Evolutionary conservation across 257 asterid species (phyloP).

Genomic region (Jacaranda copaia): DNA sequence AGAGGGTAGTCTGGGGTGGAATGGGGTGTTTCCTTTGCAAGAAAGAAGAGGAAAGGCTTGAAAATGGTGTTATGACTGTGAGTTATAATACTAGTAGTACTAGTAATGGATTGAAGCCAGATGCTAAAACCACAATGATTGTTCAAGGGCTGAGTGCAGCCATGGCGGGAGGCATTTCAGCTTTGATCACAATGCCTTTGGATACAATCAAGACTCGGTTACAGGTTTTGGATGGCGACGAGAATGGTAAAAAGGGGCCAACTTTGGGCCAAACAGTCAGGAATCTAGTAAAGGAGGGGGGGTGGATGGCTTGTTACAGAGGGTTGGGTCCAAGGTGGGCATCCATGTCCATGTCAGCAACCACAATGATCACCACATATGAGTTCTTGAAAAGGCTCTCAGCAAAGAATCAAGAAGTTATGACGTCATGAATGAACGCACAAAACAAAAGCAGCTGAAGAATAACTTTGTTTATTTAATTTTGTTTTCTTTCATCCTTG

Average conservation of each 20-base stretch:
- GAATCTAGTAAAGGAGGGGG: conserved; percentile 74
- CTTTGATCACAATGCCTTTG: conserved; percentile 78
- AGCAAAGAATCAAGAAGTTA: conserved; percentile 61
- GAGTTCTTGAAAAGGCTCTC: conserved; percentile 83
- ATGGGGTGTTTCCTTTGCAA: conserved; percentile 51
- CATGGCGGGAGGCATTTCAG: conserved; percentile 76
- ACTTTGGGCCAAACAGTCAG: conserved; percentile 66
- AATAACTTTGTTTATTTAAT: conserved; percentile 2
- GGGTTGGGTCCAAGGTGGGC: conserved; percentile 90
- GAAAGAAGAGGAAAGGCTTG: conserved; percentile 44
- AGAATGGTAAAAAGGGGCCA: conserved; percentile 71
- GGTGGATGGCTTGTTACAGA: conserved; percentile 85
- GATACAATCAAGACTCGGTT: conserved; percentile 85
- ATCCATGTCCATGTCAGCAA: conserved; percentile 83
- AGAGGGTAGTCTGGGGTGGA: conserved; percentile 74
- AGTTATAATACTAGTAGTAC: background rate
- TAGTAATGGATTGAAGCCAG: conserved; percentile 45
- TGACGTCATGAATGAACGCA: conserved; percentile 42
- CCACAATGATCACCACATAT: conserved; percentile 87
- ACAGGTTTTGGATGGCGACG: conserved; percentile 75
- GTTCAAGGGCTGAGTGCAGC: conserved; percentile 83
- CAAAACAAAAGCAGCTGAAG: background rate
- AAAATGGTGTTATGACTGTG: conserved; percentile 27
- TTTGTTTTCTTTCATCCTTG: background rate
- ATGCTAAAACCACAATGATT: conserved; percentile 61